Conservation (phyloP, 192 early-diverging fungal genomes). For the Chytriomyces hyalinus region DNA sequence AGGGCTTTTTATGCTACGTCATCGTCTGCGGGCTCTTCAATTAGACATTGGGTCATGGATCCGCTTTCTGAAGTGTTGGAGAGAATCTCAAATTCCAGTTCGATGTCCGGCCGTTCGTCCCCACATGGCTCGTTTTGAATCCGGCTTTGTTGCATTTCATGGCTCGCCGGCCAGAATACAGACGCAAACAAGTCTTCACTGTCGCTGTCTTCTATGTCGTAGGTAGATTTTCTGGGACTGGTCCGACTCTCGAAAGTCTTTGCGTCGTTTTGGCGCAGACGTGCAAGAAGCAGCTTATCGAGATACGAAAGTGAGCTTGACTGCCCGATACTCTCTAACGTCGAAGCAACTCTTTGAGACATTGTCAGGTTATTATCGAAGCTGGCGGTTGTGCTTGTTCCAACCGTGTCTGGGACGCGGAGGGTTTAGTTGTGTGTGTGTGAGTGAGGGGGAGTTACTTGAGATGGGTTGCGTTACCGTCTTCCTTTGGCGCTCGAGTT, state of each 20-base stretch:
- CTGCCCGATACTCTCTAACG: not conserved
- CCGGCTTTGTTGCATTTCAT: no score
- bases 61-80: no score
- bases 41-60: no score
- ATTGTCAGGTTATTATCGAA: not conserved
- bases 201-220: not conserved
- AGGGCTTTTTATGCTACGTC: no score
- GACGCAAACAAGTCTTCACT: constrained; percentile 7
- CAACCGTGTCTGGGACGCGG: not conserved
- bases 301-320: constrained; percentile 19
- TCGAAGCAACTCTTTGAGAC: not conserved
- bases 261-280: not conserved
- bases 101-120: no score
- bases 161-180: constrained; percentile 13
- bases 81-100: no score
- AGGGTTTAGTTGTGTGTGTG: not conserved
- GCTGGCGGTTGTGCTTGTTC: not conserved
- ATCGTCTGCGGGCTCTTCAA: no score
- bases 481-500: no score
- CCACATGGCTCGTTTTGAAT: no score
- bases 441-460: not conserved
- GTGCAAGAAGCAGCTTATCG: constrained; percentile 19
- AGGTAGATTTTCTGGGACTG: not conserved
- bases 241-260: no score
- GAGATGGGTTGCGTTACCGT: not conserved